Evolutionary conservation across 345 rosid species (phyloP).

Genomic region (Punica granatum): DNA sequence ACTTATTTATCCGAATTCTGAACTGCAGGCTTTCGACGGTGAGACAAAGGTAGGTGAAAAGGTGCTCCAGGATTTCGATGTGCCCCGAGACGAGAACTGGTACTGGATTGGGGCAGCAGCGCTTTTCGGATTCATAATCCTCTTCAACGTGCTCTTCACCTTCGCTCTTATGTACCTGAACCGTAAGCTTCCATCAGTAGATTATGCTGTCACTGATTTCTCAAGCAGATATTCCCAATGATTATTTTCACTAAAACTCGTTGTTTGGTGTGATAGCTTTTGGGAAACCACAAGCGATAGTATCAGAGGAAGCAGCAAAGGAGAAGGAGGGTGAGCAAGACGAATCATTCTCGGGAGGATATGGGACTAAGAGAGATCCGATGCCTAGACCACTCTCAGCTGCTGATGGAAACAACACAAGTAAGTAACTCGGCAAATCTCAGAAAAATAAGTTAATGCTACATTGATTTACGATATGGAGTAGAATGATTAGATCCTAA

Average conservation of each 20-base stretch:
- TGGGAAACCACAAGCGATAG: constrained; percentile 42
- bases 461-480: background rate
- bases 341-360: constrained; percentile 21
- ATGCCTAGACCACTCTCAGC: constrained; percentile 26
- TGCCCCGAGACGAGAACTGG: constrained; percentile 51
- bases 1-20: background rate
- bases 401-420: constrained; percentile 34
- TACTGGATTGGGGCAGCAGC: constrained; percentile 73
- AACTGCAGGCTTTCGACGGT: constrained; percentile 45
- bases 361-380: constrained; percentile 22
- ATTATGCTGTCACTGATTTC: background rate
- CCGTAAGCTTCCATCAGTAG: constrained; percentile 32
- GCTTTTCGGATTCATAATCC: constrained; percentile 45
- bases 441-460: background rate
- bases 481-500: background rate
- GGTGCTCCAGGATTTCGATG: constrained; percentile 36
- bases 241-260: too few relatives aligned
- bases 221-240: background rate
- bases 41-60: constrained; percentile 40
- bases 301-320: constrained; percentile 41
- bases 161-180: constrained; percentile 49
- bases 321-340: constrained; percentile 25
- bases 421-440: constrained; percentile 22
- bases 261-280: constrained; percentile 3
- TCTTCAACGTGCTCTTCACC: constrained; percentile 70